Evolutionary conservation across 2,329 filamentous ascomycete genomes (phyloP), one percentile per base, ranked within the genome.

Genomic region (Fusarium sp.): DNA sequence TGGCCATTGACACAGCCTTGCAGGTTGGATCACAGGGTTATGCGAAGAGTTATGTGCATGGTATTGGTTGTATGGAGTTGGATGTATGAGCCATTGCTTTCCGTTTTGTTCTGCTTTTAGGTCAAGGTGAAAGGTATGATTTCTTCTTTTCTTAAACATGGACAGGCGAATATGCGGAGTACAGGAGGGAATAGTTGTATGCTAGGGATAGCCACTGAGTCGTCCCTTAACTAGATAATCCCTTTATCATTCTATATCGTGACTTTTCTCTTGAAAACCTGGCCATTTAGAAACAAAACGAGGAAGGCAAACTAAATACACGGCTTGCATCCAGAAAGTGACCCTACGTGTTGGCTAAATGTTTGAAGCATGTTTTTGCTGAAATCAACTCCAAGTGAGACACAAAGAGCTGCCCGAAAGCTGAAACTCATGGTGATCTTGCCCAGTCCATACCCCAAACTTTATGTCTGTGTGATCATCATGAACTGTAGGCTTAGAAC

Each of bases 51-150:
- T 41, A 61, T 75, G 66, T 71, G 71, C 51, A 68, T 24, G 57
- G 38, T 54, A 60, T 55, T 71, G 57, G 58, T 39, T 61, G 73
- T 39, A 45, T 55, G 73, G 73, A 74, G 70, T 75, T 75, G 73
- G 73, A 75, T 75, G 73, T 75, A 55, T 55, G 73, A 75, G 63
- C 38, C 58, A 67, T 63, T 73, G 72, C 55, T 75, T 74, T 70
- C 58, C 53, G 56, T 45, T 45, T 73, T 56, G 22, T 61, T 47
- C 32, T 65, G 24, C 54, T 58, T 67, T 61, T 28, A 58, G 53
- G 45, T 26, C 62, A 55, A 53, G 35, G 63, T 68, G 51, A 36
- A 44, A 55, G 66, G 38, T 36, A 68, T 68, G 47, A 53, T 70
- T 68, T 65, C 47, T 50, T 58, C 55, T 28, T 41, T 60, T 75